Conservation (phyloP, 768 basidiomycete genomes). For the Chalciporus pseudorubinellus region DNA sequence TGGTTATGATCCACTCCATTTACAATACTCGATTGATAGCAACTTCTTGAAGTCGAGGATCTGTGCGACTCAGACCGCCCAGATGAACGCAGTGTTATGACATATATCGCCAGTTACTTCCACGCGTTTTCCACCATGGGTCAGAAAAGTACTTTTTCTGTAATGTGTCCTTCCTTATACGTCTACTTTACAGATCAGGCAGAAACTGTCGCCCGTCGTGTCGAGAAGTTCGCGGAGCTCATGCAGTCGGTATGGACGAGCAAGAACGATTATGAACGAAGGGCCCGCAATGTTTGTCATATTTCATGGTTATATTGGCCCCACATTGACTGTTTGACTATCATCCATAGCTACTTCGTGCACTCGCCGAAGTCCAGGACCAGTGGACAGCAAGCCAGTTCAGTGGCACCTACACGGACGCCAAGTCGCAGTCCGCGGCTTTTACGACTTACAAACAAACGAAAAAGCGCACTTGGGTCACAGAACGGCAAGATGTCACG, state of each 20-base stretch:
- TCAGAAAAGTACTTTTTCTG: constrained; percentile 34
- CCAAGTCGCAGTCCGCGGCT: constrained; percentile 67
- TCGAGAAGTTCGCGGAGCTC: constrained; percentile 94
- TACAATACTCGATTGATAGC: constrained; percentile 43
- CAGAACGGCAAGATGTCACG: constrained; percentile 83
- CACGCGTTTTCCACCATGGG: constrained; percentile 98
- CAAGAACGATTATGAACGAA: constrained; percentile 89
- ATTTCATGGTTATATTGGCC: neutral
- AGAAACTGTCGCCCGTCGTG: constrained; percentile 88
- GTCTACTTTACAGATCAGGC: constrained; percentile 67
- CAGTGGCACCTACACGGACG: constrained; percentile 75
- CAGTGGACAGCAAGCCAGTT: constrained; percentile 69
- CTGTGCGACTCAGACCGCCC: constrained; percentile 83
- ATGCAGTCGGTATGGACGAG: constrained; percentile 91
- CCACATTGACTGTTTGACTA: constrained; percentile 12
- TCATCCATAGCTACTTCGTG: constrained; percentile 54
- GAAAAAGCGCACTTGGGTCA: constrained; percentile 83
- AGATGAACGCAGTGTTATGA: constrained; percentile 97
- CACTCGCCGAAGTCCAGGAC: constrained; percentile 63
- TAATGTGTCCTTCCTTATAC: neutral
- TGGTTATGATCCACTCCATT: neutral
- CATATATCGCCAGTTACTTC: constrained; percentile 96
- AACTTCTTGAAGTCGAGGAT: constrained; percentile 95
- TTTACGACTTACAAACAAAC: constrained; percentile 84
- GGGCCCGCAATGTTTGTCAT: constrained; percentile 61